Percentiles rank a stretch among this genome's conserved stretches.
phyloP scores from a whole-genome alignment of 345 rosid species.

The Cardamine resedifolia region DNA sequence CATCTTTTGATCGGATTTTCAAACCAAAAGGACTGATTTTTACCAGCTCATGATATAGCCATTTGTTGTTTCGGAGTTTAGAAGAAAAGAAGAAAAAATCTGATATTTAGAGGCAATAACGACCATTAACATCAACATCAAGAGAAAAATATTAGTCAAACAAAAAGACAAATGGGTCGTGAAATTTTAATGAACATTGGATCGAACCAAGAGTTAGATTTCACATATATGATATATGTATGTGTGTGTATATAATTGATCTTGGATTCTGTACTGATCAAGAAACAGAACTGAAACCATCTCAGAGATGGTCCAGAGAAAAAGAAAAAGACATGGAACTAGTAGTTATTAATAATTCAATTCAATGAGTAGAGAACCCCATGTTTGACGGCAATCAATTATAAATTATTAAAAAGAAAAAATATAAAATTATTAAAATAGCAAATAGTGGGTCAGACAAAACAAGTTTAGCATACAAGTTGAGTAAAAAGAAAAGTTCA shows the following conservation, averaged over 20 bases:
- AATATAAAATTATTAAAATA: slow-evolving; percentile 14
- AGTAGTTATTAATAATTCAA: slow-evolving; percentile 3
- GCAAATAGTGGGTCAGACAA: slow-evolving; percentile 27
- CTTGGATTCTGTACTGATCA: slow-evolving; percentile 24
- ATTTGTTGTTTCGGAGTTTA: neutral
- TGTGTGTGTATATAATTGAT: neutral
- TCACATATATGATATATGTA: neutral
- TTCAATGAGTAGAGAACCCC: slow-evolving; percentile 6
- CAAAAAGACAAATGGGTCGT: slow-evolving; percentile 12
- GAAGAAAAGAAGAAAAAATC: neutral
- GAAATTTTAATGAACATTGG: neutral
- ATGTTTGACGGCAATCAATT: slow-evolving; percentile 4
- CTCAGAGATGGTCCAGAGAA: too few species aligned
- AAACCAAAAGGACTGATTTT: slow-evolving; percentile 14
- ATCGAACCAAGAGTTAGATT: slow-evolving; percentile 15
- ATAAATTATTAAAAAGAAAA: neutral
- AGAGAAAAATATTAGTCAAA: neutral
- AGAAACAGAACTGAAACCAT: slow-evolving; percentile 25
- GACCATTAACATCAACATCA: slow-evolving; percentile 27
- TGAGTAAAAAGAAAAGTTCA: slow-evolving; percentile 26
- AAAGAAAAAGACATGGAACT: neutral
- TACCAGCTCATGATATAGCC: slow-evolving; percentile 12
- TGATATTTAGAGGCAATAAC: neutral
- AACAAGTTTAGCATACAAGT: slow-evolving; percentile 26
- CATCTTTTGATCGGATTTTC: slow-evolving; percentile 34